Percentiles rank a stretch among this genome's conserved stretches.
phyloP scores from a whole-genome alignment of 164 flowering plant species.

The Macadamia integrifolia region DNA sequence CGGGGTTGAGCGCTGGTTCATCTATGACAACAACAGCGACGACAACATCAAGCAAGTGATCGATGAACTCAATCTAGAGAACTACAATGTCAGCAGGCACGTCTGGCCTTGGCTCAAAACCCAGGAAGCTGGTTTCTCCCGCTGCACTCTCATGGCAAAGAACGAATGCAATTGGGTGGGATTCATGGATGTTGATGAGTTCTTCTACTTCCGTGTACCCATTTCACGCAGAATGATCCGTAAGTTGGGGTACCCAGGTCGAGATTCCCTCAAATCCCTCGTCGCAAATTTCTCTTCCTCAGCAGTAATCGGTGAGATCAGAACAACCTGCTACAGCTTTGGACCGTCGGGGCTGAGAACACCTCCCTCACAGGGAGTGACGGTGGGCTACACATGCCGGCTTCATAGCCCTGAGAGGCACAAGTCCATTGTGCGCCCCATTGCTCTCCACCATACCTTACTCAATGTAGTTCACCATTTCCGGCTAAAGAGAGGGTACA shows the following conservation, averaged over 20 bases:
- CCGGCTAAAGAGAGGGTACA: conserved; percentile 43
- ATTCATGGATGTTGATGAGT: conserved; percentile 89
- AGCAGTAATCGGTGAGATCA: conserved; percentile 52
- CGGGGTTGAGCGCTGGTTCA: conserved; percentile 75
- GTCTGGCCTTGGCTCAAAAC: conserved; percentile 92
- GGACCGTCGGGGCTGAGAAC: conserved; percentile 79
- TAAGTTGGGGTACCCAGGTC: conserved; percentile 24
- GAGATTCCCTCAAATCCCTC: conserved; percentile 34
- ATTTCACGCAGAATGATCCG: conserved; percentile 10
- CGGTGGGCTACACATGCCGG: conserved; percentile 81
- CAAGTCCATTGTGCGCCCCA: conserved; percentile 71
- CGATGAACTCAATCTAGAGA: conserved; percentile 34
- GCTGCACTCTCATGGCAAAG: conserved; percentile 62
- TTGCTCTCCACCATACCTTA: conserved; percentile 49
- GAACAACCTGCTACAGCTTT: conserved; percentile 79
- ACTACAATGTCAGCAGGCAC: conserved; percentile 63
- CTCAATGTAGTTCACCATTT: conserved; percentile 90
- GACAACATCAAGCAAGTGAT: conserved; percentile 49
- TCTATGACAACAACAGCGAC: conserved; percentile 84
- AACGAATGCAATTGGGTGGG: conserved; percentile 75
- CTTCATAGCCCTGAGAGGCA: conserved; percentile 78
- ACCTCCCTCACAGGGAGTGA: conserved; percentile 61
- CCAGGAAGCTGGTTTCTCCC: conserved; percentile 93
- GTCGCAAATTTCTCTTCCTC: conserved; percentile 45
- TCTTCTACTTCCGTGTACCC: conserved; percentile 58